Conservation (phyloP, 2,329 filamentous ascomycete genomes). For the Nectriaceae sp. region DNA sequence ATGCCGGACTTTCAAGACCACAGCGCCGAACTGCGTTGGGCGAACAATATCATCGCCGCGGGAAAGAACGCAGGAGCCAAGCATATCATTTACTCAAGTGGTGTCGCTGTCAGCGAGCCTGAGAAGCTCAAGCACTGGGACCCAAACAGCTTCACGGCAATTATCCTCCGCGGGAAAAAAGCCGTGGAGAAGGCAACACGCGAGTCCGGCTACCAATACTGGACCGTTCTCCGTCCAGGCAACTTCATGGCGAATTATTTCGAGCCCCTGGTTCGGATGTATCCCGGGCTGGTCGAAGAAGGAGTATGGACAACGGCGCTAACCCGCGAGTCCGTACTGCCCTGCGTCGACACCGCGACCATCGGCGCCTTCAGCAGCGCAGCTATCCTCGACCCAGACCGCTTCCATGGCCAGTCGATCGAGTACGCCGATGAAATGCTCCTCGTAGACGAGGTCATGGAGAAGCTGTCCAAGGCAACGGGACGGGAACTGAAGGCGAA, state of each 20-base stretch:
- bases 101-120: constrained; percentile 32
- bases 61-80: constrained; percentile 39
- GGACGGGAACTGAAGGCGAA: constrained; percentile 38
- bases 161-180: constrained; percentile 40
- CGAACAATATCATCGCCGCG: constrained; percentile 35
- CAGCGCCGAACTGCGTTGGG: constrained; percentile 31
- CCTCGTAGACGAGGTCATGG: constrained; percentile 36
- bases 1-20: constrained; percentile 34
- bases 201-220: constrained; percentile 39
- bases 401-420: constrained; percentile 44
- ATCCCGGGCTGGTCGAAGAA: constrained; percentile 38
- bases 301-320: constrained; percentile 41
- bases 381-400: constrained; percentile 42
- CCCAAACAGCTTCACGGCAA: constrained; percentile 29
- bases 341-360: constrained; percentile 48
- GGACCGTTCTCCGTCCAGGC: constrained; percentile 52
- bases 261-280: constrained; percentile 41
- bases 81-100: constrained; percentile 40
- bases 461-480: constrained; percentile 34
- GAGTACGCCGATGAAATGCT: constrained; percentile 43
- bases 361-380: constrained; percentile 48
- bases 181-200: constrained; percentile 43
- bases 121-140: constrained; percentile 29
- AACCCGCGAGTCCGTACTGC: constrained; percentile 36
- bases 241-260: constrained; percentile 56